Conservation (phyloP, 129 eudicot genomes). For the Flaveria linearis region DNA sequence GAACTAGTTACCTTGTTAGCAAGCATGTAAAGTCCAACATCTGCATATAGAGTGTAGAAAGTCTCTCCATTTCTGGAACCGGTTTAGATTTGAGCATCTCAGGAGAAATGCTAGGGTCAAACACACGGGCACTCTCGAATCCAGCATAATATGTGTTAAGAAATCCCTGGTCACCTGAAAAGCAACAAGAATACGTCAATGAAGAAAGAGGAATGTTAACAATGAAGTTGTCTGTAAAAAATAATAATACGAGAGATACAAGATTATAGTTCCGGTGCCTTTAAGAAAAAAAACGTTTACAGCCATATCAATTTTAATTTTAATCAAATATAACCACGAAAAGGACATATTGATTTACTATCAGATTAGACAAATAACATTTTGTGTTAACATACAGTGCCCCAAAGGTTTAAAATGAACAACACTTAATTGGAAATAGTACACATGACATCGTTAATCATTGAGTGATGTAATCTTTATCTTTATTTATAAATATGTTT, state of each 20-base stretch:
- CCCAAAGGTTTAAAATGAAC: background rate
- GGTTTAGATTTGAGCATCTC: conserved; percentile 76
- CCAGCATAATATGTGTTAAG: conserved; percentile 86
- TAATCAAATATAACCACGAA: background rate
- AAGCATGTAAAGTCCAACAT: conserved; percentile 99
- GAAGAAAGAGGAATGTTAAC: conserved; percentile 9
- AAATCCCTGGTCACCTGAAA: conserved; percentile 96
- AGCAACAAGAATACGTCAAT: conserved; percentile 23
- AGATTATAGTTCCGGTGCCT: background rate
- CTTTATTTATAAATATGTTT: background rate
- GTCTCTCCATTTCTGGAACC: conserved; percentile 89
- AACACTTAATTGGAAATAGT: background rate
- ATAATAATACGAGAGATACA: background rate
- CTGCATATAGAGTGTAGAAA: conserved; percentile 96
- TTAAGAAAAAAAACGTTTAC: background rate
- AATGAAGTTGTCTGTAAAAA: background rate
- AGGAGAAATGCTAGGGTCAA: conserved; percentile 64
- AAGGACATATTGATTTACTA: background rate
- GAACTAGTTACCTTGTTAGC: conserved; percentile 80
- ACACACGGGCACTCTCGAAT: conserved; percentile 83
- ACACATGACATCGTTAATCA: background rate
- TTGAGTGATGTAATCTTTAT: background rate
- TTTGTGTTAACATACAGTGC: background rate
- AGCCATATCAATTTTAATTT: background rate
- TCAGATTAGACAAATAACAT: background rate